Percentiles rank a stretch among this genome's conserved stretches.
These are phyloP conservation scores for Begonia peltatifolia DNA, from an alignment of 306 rosid genomes.

Conservation along the genomic window DNA sequence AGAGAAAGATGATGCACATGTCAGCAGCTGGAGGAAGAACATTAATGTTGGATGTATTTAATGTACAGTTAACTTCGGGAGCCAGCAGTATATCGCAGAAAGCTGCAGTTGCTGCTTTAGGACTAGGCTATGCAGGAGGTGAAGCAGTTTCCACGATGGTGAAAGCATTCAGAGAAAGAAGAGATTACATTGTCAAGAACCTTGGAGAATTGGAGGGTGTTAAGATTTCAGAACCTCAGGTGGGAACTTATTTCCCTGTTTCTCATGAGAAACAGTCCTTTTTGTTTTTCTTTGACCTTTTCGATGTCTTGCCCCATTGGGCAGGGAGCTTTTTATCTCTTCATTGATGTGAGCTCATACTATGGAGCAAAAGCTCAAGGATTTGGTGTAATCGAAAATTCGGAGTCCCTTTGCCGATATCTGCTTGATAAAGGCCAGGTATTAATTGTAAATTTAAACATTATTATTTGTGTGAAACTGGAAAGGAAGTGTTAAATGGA, in stretches of 20 bases:
- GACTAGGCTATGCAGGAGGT: conserved; percentile 94
- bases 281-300: background rate
- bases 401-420: conserved; percentile 77
- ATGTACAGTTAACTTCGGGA: conserved; percentile 65
- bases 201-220: conserved; percentile 64
- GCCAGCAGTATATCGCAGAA: conserved; percentile 91
- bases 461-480: background rate
- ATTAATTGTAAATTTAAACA: background rate
- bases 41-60: no score
- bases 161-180: conserved; percentile 80
- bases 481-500: background rate
- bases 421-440: conserved; percentile 86
- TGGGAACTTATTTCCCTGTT: conserved; percentile 9
- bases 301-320: background rate
- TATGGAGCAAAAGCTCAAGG: conserved; percentile 78
- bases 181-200: conserved; percentile 81
- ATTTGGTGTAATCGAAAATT: conserved; percentile 61
- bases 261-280: no score
- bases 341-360: conserved; percentile 71
- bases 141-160: conserved; percentile 72
- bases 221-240: conserved; percentile 82
- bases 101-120: conserved; percentile 89
- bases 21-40: no score
- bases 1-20: no score
- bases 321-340: conserved; percentile 98